phyloP scores from a whole-genome alignment of 495 filamentous ascomycete genomes.

The Bacidia rubella region DNA sequence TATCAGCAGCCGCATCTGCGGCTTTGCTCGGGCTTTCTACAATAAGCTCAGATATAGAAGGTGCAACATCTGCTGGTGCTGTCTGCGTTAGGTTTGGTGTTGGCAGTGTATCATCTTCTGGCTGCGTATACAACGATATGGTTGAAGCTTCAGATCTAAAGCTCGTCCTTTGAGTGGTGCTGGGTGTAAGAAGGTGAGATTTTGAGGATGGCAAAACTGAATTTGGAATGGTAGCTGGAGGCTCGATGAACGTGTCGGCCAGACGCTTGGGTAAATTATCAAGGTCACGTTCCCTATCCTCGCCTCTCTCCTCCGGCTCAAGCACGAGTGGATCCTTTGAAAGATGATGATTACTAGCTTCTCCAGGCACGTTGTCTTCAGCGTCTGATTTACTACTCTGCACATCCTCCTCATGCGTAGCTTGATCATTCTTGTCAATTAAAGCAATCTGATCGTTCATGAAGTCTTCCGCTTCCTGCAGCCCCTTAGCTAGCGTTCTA shows the following conservation, averaged over 20 bases:
- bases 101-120: slow-evolving; percentile 7
- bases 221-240: slow-evolving; percentile 3
- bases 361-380: no score
- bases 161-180: slow-evolving; percentile 7
- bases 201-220: neutral
- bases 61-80: slow-evolving; percentile 6
- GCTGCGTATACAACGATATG: slow-evolving; percentile 5
- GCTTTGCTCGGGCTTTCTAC: neutral
- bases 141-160: slow-evolving; percentile 10
- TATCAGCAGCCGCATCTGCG: neutral
- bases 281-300: no score
- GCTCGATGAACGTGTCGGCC: neutral
- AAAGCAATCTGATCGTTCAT: no score
- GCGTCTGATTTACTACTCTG: no score
- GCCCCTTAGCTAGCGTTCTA: no score
- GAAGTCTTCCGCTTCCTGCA: no score
- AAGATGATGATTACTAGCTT: no score
- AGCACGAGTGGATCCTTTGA: no score
- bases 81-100: slow-evolving; percentile 14
- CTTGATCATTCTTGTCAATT: no score
- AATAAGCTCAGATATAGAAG: neutral
- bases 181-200: slow-evolving; percentile 11
- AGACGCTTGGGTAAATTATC: no score
- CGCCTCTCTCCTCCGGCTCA: no score
- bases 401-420: no score